Evolutionary conservation across 139 green algal species (phyloP), one percentile per base, ranked within the genome.

Genomic region (Micractinium conductrix): DNA sequence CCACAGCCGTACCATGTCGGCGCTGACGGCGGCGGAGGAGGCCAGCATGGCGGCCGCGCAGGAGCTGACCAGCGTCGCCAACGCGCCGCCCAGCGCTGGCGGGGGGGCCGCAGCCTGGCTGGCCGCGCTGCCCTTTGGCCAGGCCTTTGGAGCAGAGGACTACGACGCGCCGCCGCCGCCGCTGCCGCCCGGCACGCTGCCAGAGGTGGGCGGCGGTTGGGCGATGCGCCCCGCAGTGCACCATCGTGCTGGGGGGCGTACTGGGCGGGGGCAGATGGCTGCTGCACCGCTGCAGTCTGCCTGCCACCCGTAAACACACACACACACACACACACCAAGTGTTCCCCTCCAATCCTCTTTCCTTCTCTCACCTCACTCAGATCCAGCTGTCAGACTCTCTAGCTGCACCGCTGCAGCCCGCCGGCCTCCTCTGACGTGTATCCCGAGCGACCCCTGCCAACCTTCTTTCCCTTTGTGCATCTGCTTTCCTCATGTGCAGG

Each of bases 171-270:
- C 35, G 48, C 82, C 82, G 6, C 88, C 88, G 33, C 83, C 86
- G 5, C 74, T 90, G 60, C 71, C 86, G 17, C 74, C 87, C 3
- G 84, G 88, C 53, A 71, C 89, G 22, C 76, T 92, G 42, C 85
- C 87, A 67, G 88, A 92, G 53, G 88, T 92, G 48, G 7, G 58
- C 7, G 26, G 53, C 19, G 2, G 53, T 28, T 38, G 71, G 28
- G 19, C n/a, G n/a, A n/a, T n/a, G n/a, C n/a, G n/a, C n/a, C n/a
- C n/a, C n/a, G n/a, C n/a, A n/a, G n/a, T n/a, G n/a, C n/a, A n/a
- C n/a, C n/a, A n/a, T n/a, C n/a, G n/a, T n/a, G n/a, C n/a, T n/a
- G n/a, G n/a, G n/a, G n/a, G n/a, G n/a, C n/a, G n/a, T n/a, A n/a
- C n/a, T n/a, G n/a, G n/a, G n/a, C n/a, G n/a, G n/a, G n/a, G n/a